Base-by-base conservation (phyloP, 2,329 filamentous ascomycete species). In the Teratosphaeria nubilosa region DNA sequence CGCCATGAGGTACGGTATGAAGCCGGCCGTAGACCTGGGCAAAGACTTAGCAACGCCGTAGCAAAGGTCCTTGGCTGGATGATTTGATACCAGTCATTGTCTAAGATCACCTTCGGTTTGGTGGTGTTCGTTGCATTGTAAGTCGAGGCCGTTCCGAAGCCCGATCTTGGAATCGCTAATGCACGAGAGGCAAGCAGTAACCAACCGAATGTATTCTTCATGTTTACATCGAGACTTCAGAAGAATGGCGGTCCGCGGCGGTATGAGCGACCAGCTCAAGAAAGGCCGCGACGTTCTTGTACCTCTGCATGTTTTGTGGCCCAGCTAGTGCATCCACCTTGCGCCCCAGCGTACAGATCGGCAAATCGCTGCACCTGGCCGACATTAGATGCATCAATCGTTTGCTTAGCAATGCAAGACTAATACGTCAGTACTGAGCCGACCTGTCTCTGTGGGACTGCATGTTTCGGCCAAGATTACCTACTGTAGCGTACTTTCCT, bases 21-120 rank as follows among this genome's bases (percentile, higher is more conserved):
- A 78, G 5, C 70, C 68, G 69, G 75, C 75, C 79, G 66, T 80
- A 76, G 61, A 78, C 78, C 64, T 80, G 75, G 54, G 79, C 63
- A 60, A 79, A 75, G 30, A 70, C 69, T 63, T 75, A 69, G 24
- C 61, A 63, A 27, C 14, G 14, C 30, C 10, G 34, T 24, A 27
- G 14, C 30, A 25, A 13, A 34, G 4, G 1, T 11, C 3, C 22
- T 25, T 6, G 30, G 20, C 24, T 5, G n/a, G 3, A 22, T 3
- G n/a, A 9, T 7, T 3, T 3, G 34, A 13, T 48, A 48, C 41
- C 41, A 48, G 9, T 48, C 41, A 22, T 48, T 48, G n/a, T 48
- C 41, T 16, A 48, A 22, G 20, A 48, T 48, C n/a, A 48, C 41
- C 20, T 48, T 48, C 20, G 41, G 41, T 16, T 11, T 48, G 41